Evolutionary conservation across 1,284 basidiomycete genomes (phyloP), one percentile per base, ranked within the genome.

Genomic region (Sporisorium sorghi): DNA sequence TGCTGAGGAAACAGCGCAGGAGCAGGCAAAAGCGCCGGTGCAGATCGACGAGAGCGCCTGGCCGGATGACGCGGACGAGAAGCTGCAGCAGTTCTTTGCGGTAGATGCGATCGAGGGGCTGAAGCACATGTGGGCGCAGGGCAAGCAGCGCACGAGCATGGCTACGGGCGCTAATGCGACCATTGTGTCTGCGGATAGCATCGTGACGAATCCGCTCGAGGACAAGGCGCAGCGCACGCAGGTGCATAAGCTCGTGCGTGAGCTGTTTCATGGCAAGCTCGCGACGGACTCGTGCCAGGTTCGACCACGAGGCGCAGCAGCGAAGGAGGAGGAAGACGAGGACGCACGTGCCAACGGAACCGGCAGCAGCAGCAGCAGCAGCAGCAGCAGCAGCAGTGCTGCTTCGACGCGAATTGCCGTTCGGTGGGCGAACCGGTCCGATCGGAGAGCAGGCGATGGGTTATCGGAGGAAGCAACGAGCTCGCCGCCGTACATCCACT

Each of bases 401-500:
- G 54, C 61, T 5, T 50, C 52, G 30, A 90, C 90, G 30, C 87
- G 89, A 24, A 91, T 93, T 68, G 86, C 88, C 21, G 90, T 94
- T 64, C 91, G 89, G 77, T 94, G 92, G 92, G 87, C 88, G 15
- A 75, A 88, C 24, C 24, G 61, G 17, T 68, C 67, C 0, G 70
- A 86, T 61, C 85, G 69, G 14, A 53, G 68, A 19, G 48, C 35
- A 0, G 75, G 53, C 85, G 87, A 46, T 83, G 87, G 63, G 79
- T 86, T 23, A 86, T 87, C 23, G 85, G 78, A 64, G 42, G 83
- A 72, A 85, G 88, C 70, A 85, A 87, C 44, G 77, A 85, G 37
- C 10, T 68, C 73, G 1, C 87, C 87, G 0, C 91, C 91, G 0
- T 99, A 93, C 84, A 94, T 99, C 65, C 94, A 98, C 83, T 97